phyloP scores from a whole-genome alignment of 306 rosid species.

The Morella rubra region DNA sequence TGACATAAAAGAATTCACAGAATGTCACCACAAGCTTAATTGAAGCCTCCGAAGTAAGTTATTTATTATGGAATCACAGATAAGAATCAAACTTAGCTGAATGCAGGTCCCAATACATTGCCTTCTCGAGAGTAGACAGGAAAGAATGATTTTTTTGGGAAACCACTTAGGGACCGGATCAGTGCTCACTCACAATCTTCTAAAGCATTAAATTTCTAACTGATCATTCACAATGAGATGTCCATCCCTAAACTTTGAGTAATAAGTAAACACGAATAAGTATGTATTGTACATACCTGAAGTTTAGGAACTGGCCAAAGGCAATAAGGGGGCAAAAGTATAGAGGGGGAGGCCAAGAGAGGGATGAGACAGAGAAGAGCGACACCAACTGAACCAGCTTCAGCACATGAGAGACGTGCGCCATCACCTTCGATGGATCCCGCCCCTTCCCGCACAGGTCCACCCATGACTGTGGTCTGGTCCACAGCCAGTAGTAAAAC shows the following conservation, averaged over 20 bases:
- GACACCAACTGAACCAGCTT: conserved; percentile 76
- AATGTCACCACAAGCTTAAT: no score
- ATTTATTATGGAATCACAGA: no score
- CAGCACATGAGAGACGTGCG: conserved; percentile 49
- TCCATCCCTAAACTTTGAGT: neutral
- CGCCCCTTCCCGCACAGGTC: conserved; percentile 65
- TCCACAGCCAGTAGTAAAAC: conserved; percentile 70
- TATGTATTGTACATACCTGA: conserved; percentile 38
- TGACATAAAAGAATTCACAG: no score
- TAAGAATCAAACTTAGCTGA: neutral
- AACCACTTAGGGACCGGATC: neutral
- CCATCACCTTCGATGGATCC: conserved; percentile 79
- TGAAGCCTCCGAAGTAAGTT: no score
- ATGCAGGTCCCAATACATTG: neutral
- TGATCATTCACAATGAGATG: neutral
- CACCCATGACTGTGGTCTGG: conserved; percentile 72
- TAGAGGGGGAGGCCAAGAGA: conserved; percentile 77
- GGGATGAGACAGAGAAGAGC: conserved; percentile 56
- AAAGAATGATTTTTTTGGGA: no score
- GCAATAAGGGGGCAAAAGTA: conserved; percentile 80
- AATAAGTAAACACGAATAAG: neutral
- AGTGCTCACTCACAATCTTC: neutral
- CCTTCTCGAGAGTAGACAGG: neutral
- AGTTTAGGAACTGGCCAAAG: conserved; percentile 85
- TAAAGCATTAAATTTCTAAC: neutral